Base-by-base conservation (phyloP, 2,329 filamentous ascomycete genomes). In the Fusarium sp. region DNA sequence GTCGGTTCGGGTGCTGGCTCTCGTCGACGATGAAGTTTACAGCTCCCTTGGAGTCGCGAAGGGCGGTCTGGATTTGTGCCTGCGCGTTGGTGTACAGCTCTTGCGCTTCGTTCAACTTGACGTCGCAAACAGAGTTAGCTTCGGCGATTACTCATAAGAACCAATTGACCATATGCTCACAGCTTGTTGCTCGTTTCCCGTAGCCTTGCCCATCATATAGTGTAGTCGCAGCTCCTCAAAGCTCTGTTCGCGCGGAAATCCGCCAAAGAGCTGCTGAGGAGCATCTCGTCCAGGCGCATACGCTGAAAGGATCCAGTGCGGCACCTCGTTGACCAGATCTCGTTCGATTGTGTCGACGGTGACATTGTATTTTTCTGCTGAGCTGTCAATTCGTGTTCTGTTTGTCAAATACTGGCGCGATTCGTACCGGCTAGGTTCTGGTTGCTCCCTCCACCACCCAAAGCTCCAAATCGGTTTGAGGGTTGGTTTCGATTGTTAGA, bases 181-280 rank as follows among this genome's bases (percentile, higher is more conserved):
- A 54, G 84, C 86, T 56, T 81, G 80, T 56, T 86, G 80, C 14
- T 82, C 79, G 56, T 89, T 91, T 2, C 92, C 91, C 9, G 85
- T 75, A 10, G 87, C 85, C 40, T 84, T 81, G 3, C 87, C 87
- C 52, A 76, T 74, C 72, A 89, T 82, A 74, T 95, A 94, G 75
- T 93, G 90, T 22, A 94, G 76, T 49, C 94, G 87, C 76, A 97
- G 86, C 79, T 98, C 95, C 77, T 98, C 95, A 40, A 92, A 91
- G 74, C 93, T 97, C 77, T 94, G 91, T 77, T 98, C 95, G 19
- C 94, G 86, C 7, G 87, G 84, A 44, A 84, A 85, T 2, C 93
- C 94, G 52, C 93, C 93, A 73, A 97, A 94, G 1, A 97, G 84
- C 78, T 97, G 93, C 19, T 88, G 88, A 0, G 94, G 94, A 2